These are phyloP conservation scores for Auricularia sp. DNA, from an alignment of 768 basidiomycete genomes.

Conservation along the genomic window DNA sequence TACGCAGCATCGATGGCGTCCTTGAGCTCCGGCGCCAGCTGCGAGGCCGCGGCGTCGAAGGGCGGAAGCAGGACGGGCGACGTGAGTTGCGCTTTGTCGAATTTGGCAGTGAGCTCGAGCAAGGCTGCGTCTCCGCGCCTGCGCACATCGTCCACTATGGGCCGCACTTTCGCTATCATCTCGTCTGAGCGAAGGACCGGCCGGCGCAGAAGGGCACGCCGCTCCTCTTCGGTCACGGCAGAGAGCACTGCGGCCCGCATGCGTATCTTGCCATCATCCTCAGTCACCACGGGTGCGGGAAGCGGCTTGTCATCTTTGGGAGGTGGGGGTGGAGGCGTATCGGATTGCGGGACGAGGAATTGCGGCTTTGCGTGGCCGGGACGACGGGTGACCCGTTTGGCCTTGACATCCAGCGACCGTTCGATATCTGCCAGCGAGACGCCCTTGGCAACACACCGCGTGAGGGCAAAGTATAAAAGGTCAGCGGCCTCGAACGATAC, in stretches of 20 bases:
- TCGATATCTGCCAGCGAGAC: constrained; percentile 80
- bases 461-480: constrained; percentile 83
- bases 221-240: constrained; percentile 37
- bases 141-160: constrained; percentile 86
- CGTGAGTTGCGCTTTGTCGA: constrained; percentile 70
- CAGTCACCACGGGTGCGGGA: constrained; percentile 9
- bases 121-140: constrained; percentile 77
- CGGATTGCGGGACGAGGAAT: constrained; percentile 22
- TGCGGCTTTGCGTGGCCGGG: constrained; percentile 89
- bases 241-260: constrained; percentile 69
- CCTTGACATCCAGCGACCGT: constrained; percentile 71
- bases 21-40: constrained; percentile 52
- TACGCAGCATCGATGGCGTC: constrained; percentile 86
- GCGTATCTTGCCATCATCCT: constrained; percentile 32
- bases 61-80: constrained; percentile 72
- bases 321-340: constrained; percentile 17
- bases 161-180: constrained; percentile 89
- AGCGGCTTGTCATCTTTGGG: constrained; percentile 7
- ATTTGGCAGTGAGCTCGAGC: constrained; percentile 82
- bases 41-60: constrained; percentile 55
- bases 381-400: constrained; percentile 75
- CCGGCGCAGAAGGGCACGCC: constrained; percentile 65
- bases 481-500: constrained; percentile 94
- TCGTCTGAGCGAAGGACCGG: constrained; percentile 80
- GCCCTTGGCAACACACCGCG: constrained; percentile 74